Evolutionary conservation across 495 filamentous ascomycete species (phyloP).

Genomic region (Neurospora sp.): DNA sequence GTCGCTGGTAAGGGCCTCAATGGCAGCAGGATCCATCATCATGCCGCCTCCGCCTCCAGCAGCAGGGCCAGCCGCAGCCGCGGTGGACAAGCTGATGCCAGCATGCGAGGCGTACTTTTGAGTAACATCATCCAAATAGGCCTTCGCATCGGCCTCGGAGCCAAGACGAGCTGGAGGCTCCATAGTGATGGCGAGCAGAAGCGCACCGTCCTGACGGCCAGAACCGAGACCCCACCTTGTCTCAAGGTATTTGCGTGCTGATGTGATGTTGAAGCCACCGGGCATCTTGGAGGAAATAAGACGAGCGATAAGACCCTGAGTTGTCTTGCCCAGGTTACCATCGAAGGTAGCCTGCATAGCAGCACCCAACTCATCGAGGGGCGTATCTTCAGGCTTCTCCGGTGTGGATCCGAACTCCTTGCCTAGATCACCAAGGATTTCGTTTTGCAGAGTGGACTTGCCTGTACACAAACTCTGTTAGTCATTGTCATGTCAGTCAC

Average conservation of each 20-base stretch:
- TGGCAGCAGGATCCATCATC: constrained; percentile 98
- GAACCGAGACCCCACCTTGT: constrained; percentile 82
- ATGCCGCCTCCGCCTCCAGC: constrained; percentile 66
- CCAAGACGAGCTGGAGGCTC: constrained; percentile 83
- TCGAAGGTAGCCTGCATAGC: constrained; percentile 97
- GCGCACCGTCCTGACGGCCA: constrained; percentile 84
- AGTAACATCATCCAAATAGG: constrained; percentile 72
- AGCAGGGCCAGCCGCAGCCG: constrained; percentile 61
- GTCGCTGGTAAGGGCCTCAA: constrained; percentile 95
- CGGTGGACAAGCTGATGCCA: constrained; percentile 75
- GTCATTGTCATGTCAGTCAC: constrained; percentile 1
- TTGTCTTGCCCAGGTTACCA: constrained; percentile 94
- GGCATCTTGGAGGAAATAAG: constrained; percentile 99
- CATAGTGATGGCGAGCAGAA: constrained; percentile 83
- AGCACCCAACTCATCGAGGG: constrained; percentile 88
- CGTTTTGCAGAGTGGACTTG: constrained; percentile 96
- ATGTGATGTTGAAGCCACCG: constrained; percentile 96
- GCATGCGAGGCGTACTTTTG: constrained; percentile 83
- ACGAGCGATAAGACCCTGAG: constrained; percentile 83
- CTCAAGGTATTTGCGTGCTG: constrained; percentile 87
- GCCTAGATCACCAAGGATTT: constrained; percentile 89
- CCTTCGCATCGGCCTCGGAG: constrained; percentile 83
- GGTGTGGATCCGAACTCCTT: constrained; percentile 98
- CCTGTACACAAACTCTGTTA: constrained; percentile 37
- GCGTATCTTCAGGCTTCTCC: constrained; percentile 96